Conservation (phyloP, 106 monocot genomes). For the Allium sativum region DNA sequence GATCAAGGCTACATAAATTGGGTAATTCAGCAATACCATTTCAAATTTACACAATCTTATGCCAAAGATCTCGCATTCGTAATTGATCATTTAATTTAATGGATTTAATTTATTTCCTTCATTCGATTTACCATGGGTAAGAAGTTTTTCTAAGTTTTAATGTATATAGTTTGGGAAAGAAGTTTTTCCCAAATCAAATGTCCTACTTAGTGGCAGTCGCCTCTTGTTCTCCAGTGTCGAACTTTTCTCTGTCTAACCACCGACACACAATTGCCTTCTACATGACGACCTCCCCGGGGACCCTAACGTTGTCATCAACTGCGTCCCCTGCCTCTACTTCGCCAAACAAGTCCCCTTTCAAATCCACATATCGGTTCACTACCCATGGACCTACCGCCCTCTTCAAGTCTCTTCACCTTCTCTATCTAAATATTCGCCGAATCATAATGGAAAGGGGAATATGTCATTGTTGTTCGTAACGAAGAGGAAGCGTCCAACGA, state of each 20-base stretch:
- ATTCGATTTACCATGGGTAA: no score
- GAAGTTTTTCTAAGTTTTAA: no score
- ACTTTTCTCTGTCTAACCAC: constrained; percentile 52
- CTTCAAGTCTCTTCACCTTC: background rate
- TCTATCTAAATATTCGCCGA: background rate
- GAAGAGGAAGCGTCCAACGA: constrained; percentile 82
- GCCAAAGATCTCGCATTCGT: no score
- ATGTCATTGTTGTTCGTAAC: constrained; percentile 4
- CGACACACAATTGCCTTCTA: constrained; percentile 23
- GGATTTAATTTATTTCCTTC: no score
- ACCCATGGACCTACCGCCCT: constrained; percentile 2
- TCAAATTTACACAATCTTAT: no score
- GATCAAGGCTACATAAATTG: no score
- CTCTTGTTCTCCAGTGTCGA: constrained; percentile 44
- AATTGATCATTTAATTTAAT: no score
- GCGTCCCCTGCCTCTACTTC: constrained; percentile 7
- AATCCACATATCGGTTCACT: constrained; percentile 16
- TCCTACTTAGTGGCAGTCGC: constrained; percentile 51
- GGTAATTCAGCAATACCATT: no score
- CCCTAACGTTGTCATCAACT: constrained; percentile 12
- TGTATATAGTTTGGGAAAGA: no score
- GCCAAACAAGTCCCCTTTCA: constrained; percentile 9
- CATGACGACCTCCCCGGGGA: constrained; percentile 19
- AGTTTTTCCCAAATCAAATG: constrained; percentile 17
- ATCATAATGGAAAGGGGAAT: background rate